Evolutionary conservation across 108 stramenopile species (phyloP).

Genomic region (Mediolabrus comicus): DNA sequence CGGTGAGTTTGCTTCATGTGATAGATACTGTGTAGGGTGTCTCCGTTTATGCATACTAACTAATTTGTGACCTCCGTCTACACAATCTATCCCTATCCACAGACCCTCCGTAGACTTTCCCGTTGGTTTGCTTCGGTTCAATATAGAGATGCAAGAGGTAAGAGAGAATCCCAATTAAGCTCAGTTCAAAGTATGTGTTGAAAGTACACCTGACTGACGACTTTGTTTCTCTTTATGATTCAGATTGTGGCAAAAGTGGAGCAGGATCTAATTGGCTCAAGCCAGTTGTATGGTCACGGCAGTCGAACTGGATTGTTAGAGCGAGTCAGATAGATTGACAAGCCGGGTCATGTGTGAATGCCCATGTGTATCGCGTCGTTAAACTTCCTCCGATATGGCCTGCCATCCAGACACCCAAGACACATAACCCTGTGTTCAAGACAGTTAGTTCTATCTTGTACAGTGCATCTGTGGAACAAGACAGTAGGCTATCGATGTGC

Average conservation of each 20-base stretch:
- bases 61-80: not conserved
- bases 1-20: not conserved
- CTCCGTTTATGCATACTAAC: not conserved
- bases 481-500: too few relatives aligned
- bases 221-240: not conserved
- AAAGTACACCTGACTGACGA: not conserved
- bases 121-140: not conserved
- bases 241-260: conserved; percentile 1
- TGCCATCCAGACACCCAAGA: too few relatives aligned
- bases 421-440: too few relatives aligned
- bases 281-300: not conserved
- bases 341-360: too few relatives aligned
- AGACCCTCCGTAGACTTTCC: not conserved
- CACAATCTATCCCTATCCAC: not conserved
- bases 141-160: not conserved
- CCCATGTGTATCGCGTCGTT: too few relatives aligned
- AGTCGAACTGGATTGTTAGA: too few relatives aligned
- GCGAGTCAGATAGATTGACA: too few relatives aligned
- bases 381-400: too few relatives aligned
- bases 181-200: not conserved
- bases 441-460: too few relatives aligned
- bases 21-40: not conserved
- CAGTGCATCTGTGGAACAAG: too few relatives aligned
- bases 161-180: not conserved
- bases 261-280: not conserved